phyloP scores from a whole-genome alignment of 2,329 filamentous ascomycete genomes.

The Phialemonium atrogriseum region DNA sequence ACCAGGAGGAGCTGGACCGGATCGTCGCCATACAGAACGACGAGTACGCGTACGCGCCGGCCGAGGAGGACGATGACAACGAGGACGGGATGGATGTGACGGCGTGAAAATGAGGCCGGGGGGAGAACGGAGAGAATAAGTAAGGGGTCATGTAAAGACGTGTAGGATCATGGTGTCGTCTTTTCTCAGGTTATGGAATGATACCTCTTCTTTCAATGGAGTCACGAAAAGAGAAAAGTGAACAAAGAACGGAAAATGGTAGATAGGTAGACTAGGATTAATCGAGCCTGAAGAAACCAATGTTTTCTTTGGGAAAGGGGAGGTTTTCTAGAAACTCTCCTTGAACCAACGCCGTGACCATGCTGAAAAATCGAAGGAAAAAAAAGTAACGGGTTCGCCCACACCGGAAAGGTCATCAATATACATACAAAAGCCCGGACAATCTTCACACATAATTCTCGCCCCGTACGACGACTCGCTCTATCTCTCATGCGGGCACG shows the following conservation, averaged over 20 bases:
- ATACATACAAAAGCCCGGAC: background rate
- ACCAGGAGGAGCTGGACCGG: constrained; percentile 82
- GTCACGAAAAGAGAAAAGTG: too few relatives aligned
- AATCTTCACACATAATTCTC: background rate
- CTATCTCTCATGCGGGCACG: constrained; percentile 21
- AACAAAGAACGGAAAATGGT: too few relatives aligned
- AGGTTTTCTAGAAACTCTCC: constrained; percentile 1
- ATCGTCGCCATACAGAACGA: constrained; percentile 83
- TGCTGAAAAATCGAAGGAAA: constrained; percentile 7
- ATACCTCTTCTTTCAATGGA: too few relatives aligned
- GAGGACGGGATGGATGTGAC: constrained; percentile 40
- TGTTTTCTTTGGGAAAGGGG: background rate
- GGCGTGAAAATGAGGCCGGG: background rate
- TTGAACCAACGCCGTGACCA: constrained; percentile 13
- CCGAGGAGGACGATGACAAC: constrained; percentile 34
- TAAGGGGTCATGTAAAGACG: too few relatives aligned
- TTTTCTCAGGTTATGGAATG: too few relatives aligned
- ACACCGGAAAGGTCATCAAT: background rate
- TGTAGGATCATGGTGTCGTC: constrained; percentile 7
- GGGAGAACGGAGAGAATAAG: too few relatives aligned
- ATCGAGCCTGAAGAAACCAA: constrained; percentile 7
- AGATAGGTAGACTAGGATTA: too few relatives aligned
- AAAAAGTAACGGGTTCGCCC: background rate
- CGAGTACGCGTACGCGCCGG: constrained; percentile 67
- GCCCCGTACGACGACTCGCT: background rate